Evolutionary conservation across 2,329 filamentous ascomycete genomes (phyloP), one percentile per base, ranked within the genome.

Genomic region (Passalora sequoiae): DNA sequence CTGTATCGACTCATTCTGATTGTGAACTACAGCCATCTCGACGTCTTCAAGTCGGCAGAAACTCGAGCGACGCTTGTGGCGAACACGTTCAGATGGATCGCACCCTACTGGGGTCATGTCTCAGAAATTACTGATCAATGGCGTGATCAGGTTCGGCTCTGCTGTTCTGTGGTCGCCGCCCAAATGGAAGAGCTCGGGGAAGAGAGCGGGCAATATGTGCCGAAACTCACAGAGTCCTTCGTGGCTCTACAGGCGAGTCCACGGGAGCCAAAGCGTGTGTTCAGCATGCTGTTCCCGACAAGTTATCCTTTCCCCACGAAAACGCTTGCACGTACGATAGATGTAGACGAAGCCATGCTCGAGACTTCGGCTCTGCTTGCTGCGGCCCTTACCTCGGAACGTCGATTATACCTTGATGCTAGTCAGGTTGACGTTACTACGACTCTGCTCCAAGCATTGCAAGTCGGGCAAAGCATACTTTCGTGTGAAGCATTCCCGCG

Each of bases 1-100:
- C 69, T 97, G 25, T 95, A 95, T 68, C 94, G 95, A 64, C 76
- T 98, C 27, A 79, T 97, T 13, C 73, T 98, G 28, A 89, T 98
- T 58, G 84, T 94, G 63, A 92, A 96, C 64, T 91, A 95, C 62
- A 86, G 85, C 20, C 83, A 83, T 50, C 72, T 95, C 4, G 80
- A 86, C 19, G 74, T 95, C 16, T 97, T 97, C 66, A 77, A 83
- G 7, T 74, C 83, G n/a, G 76, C 82, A 0, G 84, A 91, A 47
- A 84, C 91, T 53, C 77, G 83, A 54, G 77, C 80, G 20, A 55
- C 51, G 10, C 47, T 64, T 20, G 51, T 63, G 12, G 58, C 59
- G 33, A 94, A 89, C 59, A 96, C 89, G 3, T 82, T 89, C 32
- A 75, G 84, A 49, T 98, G 92, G 92, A 81, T 98, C 45, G 82